Percentiles rank a stretch among this genome's conserved stretches.
Conservation (phyloP, 1,284 basidiomycete species). For the Puccinia hordei region DNA sequence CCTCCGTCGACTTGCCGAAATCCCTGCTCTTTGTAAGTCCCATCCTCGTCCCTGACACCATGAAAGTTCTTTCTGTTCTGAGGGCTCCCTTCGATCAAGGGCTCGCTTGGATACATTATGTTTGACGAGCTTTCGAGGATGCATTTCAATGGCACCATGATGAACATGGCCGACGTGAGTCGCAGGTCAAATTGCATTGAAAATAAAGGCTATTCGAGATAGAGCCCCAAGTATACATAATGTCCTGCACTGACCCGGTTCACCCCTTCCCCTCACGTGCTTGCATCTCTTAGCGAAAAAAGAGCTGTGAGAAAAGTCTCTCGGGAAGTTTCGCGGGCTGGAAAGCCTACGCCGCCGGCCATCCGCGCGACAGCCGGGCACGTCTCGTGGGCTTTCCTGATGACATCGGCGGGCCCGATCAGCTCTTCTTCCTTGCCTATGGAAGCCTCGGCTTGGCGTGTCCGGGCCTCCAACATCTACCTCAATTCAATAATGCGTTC, state of each 20-base stretch:
- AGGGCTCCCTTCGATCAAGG: not conserved
- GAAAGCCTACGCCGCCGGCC: not conserved
- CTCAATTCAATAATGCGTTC: not conserved
- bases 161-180: too few species aligned
- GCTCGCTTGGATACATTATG: constrained; percentile 1
- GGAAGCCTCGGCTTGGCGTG: not conserved
- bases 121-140: not conserved
- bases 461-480: not conserved
- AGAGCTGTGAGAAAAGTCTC: not conserved
- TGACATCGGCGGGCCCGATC: not conserved
- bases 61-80: not conserved
- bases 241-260: not conserved
- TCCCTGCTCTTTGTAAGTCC: constrained; percentile 30
- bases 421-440: constrained; percentile 30
- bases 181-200: too few species aligned
- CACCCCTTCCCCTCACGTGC: too few species aligned
- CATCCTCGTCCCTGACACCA: not conserved
- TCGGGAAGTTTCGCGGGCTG: not conserved
- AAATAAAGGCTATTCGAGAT: too few species aligned
- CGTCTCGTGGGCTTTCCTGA: not conserved
- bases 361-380: not conserved
- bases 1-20: constrained; percentile 22
- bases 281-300: not conserved
- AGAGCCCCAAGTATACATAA: not conserved
- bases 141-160: too few species aligned